Base-by-base conservation (phyloP, 495 filamentous ascomycete species). In the Collariella sp. region DNA sequence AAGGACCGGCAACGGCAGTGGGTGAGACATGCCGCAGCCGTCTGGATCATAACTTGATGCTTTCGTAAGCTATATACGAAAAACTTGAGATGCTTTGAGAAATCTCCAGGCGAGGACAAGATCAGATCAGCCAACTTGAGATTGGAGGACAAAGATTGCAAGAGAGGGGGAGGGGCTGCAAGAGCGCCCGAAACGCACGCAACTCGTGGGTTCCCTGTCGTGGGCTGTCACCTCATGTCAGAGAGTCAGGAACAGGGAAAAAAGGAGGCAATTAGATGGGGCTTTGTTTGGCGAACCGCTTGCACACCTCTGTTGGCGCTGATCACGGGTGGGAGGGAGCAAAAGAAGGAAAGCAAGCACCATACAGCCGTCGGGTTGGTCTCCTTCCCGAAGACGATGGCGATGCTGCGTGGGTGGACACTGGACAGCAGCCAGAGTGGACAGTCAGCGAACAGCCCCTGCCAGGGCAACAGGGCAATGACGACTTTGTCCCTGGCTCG, bases 401-500 rank as follows among this genome's bases (percentile, higher is more conserved):
- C 16, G 38, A 40, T 39, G 33, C 26, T 13, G 16, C 19, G 23
- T 20, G n/a, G 24, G 5, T 24, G 42, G 7, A 39, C 13, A 23
- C 5, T 11, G 5, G 4, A 16, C 12, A n/a, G n/a, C n/a, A n/a
- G n/a, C n/a, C n/a, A n/a, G n/a, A n/a, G n/a, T n/a, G n/a, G n/a
- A n/a, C n/a, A n/a, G n/a, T n/a, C n/a, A n/a, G n/a, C n/a, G n/a
- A n/a, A n/a, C n/a, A n/a, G 20, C 18, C 18, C 22, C 22, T 39
- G 39, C 11, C 40, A 44, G 54, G 49, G 46, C 54, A 45, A 34
- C 40, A 44, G 54, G 49, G 46, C 54, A 45, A 34, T 50, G 54
- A 42, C 54, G 46, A 46, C 54, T 50, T 36, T 34, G 45, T 48
- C 31, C 38, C 46, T 43, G 22, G 43, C 35, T 48, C 26, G 38